Evolutionary conservation across 345 rosid genomes (phyloP).

Genomic region (Anacardium occidentale): DNA sequence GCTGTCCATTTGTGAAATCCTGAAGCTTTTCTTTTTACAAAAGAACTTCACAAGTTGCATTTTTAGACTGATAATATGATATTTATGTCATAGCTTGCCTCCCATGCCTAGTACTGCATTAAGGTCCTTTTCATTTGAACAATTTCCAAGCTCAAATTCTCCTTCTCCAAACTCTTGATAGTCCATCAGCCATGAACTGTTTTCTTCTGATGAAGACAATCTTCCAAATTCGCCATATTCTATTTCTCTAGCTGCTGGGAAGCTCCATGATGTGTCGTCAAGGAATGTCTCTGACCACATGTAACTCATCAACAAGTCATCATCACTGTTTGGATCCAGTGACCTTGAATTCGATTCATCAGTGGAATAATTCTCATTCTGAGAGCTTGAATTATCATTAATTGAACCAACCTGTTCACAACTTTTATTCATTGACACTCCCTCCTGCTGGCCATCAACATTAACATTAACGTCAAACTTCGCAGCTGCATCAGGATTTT

Average conservation of each 20-base stretch:
- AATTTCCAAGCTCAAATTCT: conserved; percentile 33
- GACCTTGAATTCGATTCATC: conserved; percentile 10
- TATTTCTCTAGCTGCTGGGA: conserved; percentile 19
- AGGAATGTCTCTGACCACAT: conserved; percentile 40
- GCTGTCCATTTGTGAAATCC: not conserved
- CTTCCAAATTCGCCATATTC: conserved; percentile 34
- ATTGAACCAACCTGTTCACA: conserved; percentile 1
- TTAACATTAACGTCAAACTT: not conserved
- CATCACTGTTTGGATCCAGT: conserved; percentile 7
- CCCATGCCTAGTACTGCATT: conserved; percentile 22
- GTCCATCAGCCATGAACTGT: conserved; percentile 49
- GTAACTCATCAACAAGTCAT: conserved; percentile 26
- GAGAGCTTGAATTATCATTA: conserved; percentile 14
- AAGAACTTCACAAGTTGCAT: not conserved
- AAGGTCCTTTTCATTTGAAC: conserved; percentile 40
- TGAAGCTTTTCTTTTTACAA: conserved; percentile 3
- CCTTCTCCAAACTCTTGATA: conserved; percentile 38
- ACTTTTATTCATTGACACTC: not conserved
- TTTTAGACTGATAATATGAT: not conserved
- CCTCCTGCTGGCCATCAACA: not conserved
- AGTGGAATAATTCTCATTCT: conserved; percentile 15
- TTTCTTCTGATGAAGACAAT: conserved; percentile 33
- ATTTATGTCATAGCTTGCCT: conserved; percentile 28
- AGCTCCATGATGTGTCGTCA: conserved; percentile 48
- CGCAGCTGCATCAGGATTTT: not conserved